A percentile compares a stretch with the other conserved stretches of the same genome.
phyloP scores from a whole-genome alignment of 2,329 filamentous ascomycete genomes.

The Alternaria sp. region DNA sequence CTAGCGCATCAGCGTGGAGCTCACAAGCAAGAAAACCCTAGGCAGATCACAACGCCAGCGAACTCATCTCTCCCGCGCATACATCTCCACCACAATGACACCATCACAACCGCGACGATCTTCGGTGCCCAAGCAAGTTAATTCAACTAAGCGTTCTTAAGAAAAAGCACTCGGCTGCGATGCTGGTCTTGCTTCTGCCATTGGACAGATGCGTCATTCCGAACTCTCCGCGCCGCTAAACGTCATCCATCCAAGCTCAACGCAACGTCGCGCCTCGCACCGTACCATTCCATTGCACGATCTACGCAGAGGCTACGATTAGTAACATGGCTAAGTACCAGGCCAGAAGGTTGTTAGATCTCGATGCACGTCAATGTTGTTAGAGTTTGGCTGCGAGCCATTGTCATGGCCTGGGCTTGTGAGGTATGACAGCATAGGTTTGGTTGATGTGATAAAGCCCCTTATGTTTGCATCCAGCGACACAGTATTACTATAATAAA shows the following conservation, averaged over 20 bases:
- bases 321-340: constrained; percentile 3
- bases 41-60: background rate
- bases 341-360: background rate
- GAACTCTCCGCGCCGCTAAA: constrained; percentile 10
- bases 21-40: constrained; percentile 3
- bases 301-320: background rate
- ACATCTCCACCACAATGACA: constrained; percentile 1
- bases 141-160: background rate
- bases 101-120: background rate
- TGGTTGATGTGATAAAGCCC: background rate
- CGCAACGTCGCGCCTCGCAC: constrained; percentile 4
- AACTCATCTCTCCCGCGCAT: constrained; percentile 6
- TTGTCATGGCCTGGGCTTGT: constrained; percentile 5
- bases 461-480: background rate
- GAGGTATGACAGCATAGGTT: constrained; percentile 15
- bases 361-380: constrained; percentile 1
- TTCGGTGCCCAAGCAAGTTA: background rate
- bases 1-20: constrained; percentile 3
- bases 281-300: constrained; percentile 8
- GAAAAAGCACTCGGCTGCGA: constrained; percentile 2
- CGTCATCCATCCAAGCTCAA: constrained; percentile 5
- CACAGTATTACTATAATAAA: background rate
- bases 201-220: constrained; percentile 10
- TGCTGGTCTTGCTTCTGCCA: background rate
- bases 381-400: background rate